Evolutionary conservation across 2,329 filamentous ascomycete genomes (phyloP).

Genomic region (Fusarium tjaetaba): DNA sequence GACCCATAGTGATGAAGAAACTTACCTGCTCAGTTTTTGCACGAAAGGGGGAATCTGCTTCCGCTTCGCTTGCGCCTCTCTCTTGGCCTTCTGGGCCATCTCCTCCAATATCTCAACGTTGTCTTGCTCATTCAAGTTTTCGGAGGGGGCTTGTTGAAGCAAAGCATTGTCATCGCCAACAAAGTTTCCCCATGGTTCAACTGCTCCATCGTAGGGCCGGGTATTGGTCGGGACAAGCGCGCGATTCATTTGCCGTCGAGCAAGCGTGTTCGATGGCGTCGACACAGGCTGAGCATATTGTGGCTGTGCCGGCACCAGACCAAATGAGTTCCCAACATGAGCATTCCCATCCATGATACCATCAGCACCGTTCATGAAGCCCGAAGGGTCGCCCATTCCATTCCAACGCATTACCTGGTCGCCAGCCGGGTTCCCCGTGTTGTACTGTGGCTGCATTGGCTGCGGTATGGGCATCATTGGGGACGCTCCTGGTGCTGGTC

Average conservation of each 20-base stretch:
- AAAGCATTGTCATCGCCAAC: slow-evolving; percentile 54
- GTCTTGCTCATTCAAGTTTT: slow-evolving; percentile 64
- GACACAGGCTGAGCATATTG: slow-evolving; percentile 47
- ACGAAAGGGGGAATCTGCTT: slow-evolving; percentile 99
- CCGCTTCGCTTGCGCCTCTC: slow-evolving; percentile 86
- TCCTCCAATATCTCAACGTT: slow-evolving; percentile 83
- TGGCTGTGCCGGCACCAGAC: slow-evolving; percentile 51
- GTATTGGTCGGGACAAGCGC: slow-evolving; percentile 58
- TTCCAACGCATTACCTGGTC: slow-evolving; percentile 61
- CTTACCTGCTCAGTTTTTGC: slow-evolving; percentile 95
- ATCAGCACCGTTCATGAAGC: slow-evolving; percentile 44
- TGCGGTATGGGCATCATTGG: slow-evolving; percentile 67
- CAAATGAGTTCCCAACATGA: slow-evolving; percentile 50
- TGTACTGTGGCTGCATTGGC: slow-evolving; percentile 60
- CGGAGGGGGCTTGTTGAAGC: slow-evolving; percentile 50
- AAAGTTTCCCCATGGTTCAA: slow-evolving; percentile 56
- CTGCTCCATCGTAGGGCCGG: slow-evolving; percentile 51
- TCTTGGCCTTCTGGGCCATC: slow-evolving; percentile 82
- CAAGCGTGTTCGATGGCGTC: slow-evolving; percentile 60
- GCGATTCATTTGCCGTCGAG: slow-evolving; percentile 62
- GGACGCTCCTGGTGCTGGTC: slow-evolving; percentile 76
- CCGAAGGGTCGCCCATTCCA: slow-evolving; percentile 49
- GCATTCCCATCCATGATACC: slow-evolving; percentile 45
- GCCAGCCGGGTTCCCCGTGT: slow-evolving; percentile 56
- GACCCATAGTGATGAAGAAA: background rate